Evolutionary conservation across 257 asterid species (phyloP).

Genomic region (Anisodus tanguticus): DNA sequence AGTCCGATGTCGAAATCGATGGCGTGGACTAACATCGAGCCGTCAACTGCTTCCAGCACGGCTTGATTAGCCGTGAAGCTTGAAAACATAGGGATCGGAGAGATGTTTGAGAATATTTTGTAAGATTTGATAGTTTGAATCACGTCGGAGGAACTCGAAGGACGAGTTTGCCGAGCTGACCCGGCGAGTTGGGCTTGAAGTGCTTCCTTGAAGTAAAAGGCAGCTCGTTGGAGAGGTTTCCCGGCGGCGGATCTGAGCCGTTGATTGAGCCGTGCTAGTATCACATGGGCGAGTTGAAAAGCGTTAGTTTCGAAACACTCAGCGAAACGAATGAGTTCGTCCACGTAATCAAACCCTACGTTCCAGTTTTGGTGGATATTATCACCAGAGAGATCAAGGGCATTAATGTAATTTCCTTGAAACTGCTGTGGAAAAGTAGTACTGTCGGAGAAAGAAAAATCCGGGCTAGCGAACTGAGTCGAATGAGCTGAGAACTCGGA

Average conservation of each 20-base stretch:
- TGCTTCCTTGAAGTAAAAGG: conserved; percentile 96
- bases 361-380: conserved; percentile 43
- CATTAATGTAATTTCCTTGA: conserved; percentile 7
- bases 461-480: conserved; percentile 47
- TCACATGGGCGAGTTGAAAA: conserved; percentile 69
- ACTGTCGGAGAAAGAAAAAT: conserved; percentile 53
- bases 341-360: conserved; percentile 71
- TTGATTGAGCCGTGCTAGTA: conserved; percentile 85
- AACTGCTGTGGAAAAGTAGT: conserved; percentile 38
- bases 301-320: conserved; percentile 89
- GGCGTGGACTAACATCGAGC: conserved; percentile 64
- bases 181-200: conserved; percentile 74
- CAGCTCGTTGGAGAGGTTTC: conserved; percentile 78
- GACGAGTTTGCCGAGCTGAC: conserved; percentile 53
- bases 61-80: conserved; percentile 92
- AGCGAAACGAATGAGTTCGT: conserved; percentile 80
- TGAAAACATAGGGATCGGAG: conserved; percentile 82
- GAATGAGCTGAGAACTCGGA: conserved; percentile 50
- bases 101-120: conserved; percentile 65
- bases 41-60: conserved; percentile 77
- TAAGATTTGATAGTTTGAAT: conserved; percentile 77
- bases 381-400: conserved; percentile 42
- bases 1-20: conserved; percentile 78
- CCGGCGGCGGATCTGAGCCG: conserved; percentile 65
- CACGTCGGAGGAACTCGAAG: conserved; percentile 57